These are phyloP conservation scores for Epichloe sibirici DNA, from an alignment of 2,329 filamentous ascomycete genomes.

Conservation along the genomic window DNA sequence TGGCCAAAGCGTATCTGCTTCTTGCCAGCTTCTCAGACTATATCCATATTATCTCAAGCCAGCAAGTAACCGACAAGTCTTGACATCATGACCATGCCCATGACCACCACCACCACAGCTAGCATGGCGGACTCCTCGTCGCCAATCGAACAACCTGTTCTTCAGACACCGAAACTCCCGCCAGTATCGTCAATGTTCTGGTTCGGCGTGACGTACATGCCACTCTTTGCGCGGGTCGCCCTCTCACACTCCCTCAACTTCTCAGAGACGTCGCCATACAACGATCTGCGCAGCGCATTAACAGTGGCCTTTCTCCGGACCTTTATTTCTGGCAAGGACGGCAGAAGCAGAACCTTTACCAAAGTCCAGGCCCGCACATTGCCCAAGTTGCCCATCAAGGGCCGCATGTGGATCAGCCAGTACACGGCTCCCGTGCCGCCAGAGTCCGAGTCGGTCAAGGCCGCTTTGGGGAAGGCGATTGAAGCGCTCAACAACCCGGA, in stretches of 20 bases:
- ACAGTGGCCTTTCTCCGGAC: slow-evolving; percentile 60
- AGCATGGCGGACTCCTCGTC: slow-evolving; percentile 1
- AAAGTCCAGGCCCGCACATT: slow-evolving; percentile 51
- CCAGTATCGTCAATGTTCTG: slow-evolving; percentile 1
- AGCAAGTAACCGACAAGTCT: neutral
- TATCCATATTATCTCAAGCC: too few species aligned
- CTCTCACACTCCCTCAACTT: slow-evolving; percentile 52
- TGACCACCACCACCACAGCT: neutral
- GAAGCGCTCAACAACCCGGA: slow-evolving; percentile 11
- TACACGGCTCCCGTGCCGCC: slow-evolving; percentile 50
- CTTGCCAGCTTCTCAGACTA: too few species aligned
- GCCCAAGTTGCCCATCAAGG: slow-evolving; percentile 58
- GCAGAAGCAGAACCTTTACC: slow-evolving; percentile 38
- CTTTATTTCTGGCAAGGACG: slow-evolving; percentile 32
- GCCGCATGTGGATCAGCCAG: slow-evolving; percentile 69
- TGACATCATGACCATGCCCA: neutral
- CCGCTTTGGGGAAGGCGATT: slow-evolving; percentile 46
- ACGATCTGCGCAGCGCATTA: slow-evolving; percentile 66
- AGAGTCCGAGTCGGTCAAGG: slow-evolving; percentile 37
- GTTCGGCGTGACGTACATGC: slow-evolving; percentile 47
- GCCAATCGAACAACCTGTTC: neutral
- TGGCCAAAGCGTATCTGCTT: too few species aligned
- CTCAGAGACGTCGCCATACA: slow-evolving; percentile 60
- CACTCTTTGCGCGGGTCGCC: slow-evolving; percentile 36
- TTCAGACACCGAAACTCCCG: neutral